Base-by-base conservation (phyloP, 805 yeast species). In the Kodamaea kakaduensis region DNA sequence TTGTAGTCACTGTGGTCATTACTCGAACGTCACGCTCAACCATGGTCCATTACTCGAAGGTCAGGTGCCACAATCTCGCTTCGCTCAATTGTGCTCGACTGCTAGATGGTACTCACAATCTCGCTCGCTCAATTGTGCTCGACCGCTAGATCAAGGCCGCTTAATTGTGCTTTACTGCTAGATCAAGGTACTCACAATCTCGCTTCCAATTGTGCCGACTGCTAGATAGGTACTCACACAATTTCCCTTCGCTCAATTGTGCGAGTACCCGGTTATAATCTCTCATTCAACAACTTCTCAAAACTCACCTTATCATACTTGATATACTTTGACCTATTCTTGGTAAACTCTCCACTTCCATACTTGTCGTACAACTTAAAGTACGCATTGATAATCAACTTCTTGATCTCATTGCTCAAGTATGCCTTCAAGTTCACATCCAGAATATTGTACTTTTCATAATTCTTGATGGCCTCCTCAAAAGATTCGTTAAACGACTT, bases 291-390 rank as follows among this genome's bases (percentile, higher is more conserved):
- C 13, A 62, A 37, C 29, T 52, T 49, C 44, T 69, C 63, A 51
- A 68, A 58, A 48, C 69, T 71, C 47, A 50, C 51, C 51, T 71
- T 72, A 48, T 70, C 77, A 48, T 75, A 82, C 59, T 79, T 81
- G 54, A 84, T 73, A 48, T 84, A 82, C 64, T 84, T 84, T 32
- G 73, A 68, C 27, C 74, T 67, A 50, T 83, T 78, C 56, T 85
- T 85, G 15, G 88, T 70, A 48, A 81, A 81, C 35, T 80, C 86
- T n/a, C 80, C 78, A 18, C 61, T 63, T 3, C 75, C 74, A 48
- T 84, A 80, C 56, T 84, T 84, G 47, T 84, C 87, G 57, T 85
- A 81, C 54, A 90, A 83, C 50, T 93, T 78, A 51, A 81, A 79
- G 60, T 90, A 90, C 36, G 90, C 75, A 9, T 96, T 96, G 40